Conservation (phyloP, 257 asterid genomes). For the Catharanthus roseus region DNA sequence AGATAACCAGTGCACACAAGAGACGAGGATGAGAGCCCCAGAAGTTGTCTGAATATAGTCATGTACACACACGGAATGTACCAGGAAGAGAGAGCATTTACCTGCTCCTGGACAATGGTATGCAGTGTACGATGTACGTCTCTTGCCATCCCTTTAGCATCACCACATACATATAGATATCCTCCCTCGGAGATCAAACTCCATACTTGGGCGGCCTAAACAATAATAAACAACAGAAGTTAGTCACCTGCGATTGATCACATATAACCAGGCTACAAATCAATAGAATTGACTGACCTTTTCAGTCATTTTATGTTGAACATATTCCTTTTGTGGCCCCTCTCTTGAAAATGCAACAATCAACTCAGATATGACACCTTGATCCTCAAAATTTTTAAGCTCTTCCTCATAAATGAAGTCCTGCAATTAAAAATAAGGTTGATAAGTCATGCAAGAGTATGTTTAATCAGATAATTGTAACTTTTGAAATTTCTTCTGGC, state of each 20-base stretch:
- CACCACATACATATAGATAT: slow-evolving; percentile 73
- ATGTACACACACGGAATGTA: neutral
- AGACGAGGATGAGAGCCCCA: no score
- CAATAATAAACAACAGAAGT: slow-evolving; percentile 7
- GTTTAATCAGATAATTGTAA: neutral
- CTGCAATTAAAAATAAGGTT: slow-evolving; percentile 28
- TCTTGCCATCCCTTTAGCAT: slow-evolving; percentile 84
- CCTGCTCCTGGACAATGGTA: slow-evolving; percentile 64
- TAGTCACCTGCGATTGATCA: neutral
- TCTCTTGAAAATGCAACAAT: slow-evolving; percentile 74
- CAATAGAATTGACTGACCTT: slow-evolving; percentile 29
- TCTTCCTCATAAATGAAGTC: slow-evolving; percentile 74
- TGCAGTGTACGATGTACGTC: slow-evolving; percentile 75
- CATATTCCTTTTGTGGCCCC: slow-evolving; percentile 69
- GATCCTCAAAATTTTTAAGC: slow-evolving; percentile 44
- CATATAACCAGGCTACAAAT: neutral
- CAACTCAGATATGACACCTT: slow-evolving; percentile 62
- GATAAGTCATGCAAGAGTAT: slow-evolving; percentile 5
- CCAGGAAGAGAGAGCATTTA: slow-evolving; percentile 7
- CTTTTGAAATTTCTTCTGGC: neutral
- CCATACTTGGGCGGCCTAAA: slow-evolving; percentile 62
- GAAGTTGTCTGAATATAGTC: no score
- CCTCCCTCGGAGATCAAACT: slow-evolving; percentile 54
- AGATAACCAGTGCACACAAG: no score
- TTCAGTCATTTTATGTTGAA: slow-evolving; percentile 68